Evolutionary conservation across 2,329 filamentous ascomycete species (phyloP).

Genomic region (Colletotrichum plurivorum): DNA sequence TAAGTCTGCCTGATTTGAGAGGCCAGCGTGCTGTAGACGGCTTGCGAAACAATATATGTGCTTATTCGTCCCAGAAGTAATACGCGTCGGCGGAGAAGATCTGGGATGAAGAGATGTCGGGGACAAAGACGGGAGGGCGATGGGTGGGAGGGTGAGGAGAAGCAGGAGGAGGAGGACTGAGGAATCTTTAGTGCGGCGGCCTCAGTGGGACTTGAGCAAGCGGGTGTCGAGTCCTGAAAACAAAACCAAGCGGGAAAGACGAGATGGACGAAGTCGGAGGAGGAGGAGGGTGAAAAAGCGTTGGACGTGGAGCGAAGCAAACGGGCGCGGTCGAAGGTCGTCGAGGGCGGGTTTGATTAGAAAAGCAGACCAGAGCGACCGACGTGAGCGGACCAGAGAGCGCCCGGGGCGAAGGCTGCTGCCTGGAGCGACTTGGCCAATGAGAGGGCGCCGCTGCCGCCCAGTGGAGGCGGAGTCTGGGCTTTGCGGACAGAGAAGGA

Average conservation of each 20-base stretch:
- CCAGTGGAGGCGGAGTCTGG: slow-evolving; percentile 47
- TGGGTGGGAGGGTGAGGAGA: neutral
- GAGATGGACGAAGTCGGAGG: slow-evolving; percentile 39
- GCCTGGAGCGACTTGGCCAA: slow-evolving; percentile 47
- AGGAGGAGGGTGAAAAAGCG: slow-evolving; percentile 38
- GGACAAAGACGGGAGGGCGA: slow-evolving; percentile 11
- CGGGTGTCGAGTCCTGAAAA: slow-evolving; percentile 32
- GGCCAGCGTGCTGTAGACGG: slow-evolving; percentile 7
- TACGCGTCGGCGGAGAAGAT: slow-evolving; percentile 37
- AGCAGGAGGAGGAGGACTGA: slow-evolving; percentile 7
- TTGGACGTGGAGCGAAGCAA: slow-evolving; percentile 24
- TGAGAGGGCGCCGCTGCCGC: slow-evolving; percentile 40
- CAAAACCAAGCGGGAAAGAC: slow-evolving; percentile 12
- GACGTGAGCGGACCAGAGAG: slow-evolving; percentile 31
- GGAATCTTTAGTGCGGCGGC: slow-evolving; percentile 27
- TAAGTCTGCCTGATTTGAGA: slow-evolving; percentile 37
- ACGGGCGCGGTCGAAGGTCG: slow-evolving; percentile 7
- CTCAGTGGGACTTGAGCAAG: slow-evolving; percentile 30
- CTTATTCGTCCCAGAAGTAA: slow-evolving; percentile 19
- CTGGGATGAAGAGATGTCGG: slow-evolving; percentile 23
- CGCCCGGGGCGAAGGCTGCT: slow-evolving; percentile 49
- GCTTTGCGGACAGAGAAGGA: slow-evolving; percentile 37
- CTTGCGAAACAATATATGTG: slow-evolving; percentile 23
- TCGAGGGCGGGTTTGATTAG: slow-evolving; percentile 39
- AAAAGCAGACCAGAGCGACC: slow-evolving; percentile 37